Evolutionary conservation across 805 yeast genomes (phyloP).

Genomic region (Starmerella sirachaensis): DNA sequence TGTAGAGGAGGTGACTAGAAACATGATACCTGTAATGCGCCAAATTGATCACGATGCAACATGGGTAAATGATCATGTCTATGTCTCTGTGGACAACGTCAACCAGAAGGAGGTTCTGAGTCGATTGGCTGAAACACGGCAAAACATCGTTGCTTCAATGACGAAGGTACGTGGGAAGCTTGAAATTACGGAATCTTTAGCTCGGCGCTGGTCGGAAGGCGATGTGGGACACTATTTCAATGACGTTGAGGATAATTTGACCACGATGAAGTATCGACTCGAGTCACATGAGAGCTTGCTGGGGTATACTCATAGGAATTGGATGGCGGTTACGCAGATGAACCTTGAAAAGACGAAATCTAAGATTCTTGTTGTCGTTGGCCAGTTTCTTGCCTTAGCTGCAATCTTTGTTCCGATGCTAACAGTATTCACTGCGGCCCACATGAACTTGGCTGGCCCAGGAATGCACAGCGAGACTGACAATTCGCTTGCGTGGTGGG

Average conservation of each 20-base stretch:
- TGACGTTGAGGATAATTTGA: background rate
- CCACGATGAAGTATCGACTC: slow-evolving; percentile 3
- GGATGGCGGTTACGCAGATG: slow-evolving; percentile 13
- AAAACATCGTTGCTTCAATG: background rate
- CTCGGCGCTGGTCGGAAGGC: background rate
- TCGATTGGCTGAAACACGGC: slow-evolving; percentile 3
- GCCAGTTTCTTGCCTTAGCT: slow-evolving; percentile 4
- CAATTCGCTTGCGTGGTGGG: slow-evolving; percentile 5
- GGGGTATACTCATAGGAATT: slow-evolving; percentile 8
- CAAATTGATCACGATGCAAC: background rate
- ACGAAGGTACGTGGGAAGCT: slow-evolving; percentile 1
- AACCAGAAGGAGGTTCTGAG: slow-evolving; percentile 3
- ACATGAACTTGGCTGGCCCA: slow-evolving; percentile 7
- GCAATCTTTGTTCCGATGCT: slow-evolving; percentile 8
- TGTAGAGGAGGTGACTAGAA: background rate
- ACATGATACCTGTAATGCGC: background rate
- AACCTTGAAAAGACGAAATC: slow-evolving; percentile 6
- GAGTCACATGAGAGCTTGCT: slow-evolving; percentile 7
- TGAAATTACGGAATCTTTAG: slow-evolving; percentile 1
- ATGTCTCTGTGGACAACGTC: slow-evolving; percentile 3
- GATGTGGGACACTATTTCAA: background rate
- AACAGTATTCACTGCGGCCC: slow-evolving; percentile 6
- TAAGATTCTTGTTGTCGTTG: slow-evolving; percentile 4
- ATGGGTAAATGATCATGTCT: slow-evolving; percentile 8
- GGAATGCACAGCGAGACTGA: slow-evolving; percentile 2